Base-by-base conservation (phyloP, 1,284 basidiomycete species). In the Pulveroboletus sp. region DNA sequence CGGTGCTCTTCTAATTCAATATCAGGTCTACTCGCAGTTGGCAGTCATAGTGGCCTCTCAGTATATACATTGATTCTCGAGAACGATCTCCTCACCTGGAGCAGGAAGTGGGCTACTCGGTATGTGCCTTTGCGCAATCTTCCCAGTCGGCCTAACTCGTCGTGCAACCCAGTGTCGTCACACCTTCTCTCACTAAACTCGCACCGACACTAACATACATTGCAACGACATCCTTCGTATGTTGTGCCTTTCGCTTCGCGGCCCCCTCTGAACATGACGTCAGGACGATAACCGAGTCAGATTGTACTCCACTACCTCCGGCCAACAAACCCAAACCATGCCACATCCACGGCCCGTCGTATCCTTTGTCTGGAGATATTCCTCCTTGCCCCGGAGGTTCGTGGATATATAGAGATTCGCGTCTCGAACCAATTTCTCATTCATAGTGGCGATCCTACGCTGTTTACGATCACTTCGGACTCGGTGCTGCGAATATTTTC, bases 401-500 rank as follows among this genome's bases (percentile, higher is more conserved):
- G 83, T 55, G 20, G 42, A 29, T 40, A 38, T 29, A 14, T 43
- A 52, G 39, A 18, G 15, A 38, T 47, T 28, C 45, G 20, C 20
- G 4, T 47, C 56, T 38, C 24, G 40, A 43, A 22, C 56, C 52
- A 43, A 73, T 39, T 35, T 49, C 56, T 50, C 42, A 28, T 56
- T 42, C 48, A 29, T 33, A 92, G 91, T 40, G 86, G 89, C 62
- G 90, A 91, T 65, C 77, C 87, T 2, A 84, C 89, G 49, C 75
- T 94, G 2, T 91, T 88, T 69, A 92, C 91, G 26, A 77, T 88
- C 48, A 92, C 92, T 20, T 78, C 80, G 18, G 87, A 93, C 67
- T 83, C 88, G 5, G 84, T 84, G 4, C 72, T 96, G 31, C 87
- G 94, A 25, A 84, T 97, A 66, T 96, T 94, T 73, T 78, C 91